Percentiles rank a stretch among this genome's conserved stretches.
phyloP scores from a whole-genome alignment of 2,329 filamentous ascomycete genomes.

The Beauveria scarabaeidicola region DNA sequence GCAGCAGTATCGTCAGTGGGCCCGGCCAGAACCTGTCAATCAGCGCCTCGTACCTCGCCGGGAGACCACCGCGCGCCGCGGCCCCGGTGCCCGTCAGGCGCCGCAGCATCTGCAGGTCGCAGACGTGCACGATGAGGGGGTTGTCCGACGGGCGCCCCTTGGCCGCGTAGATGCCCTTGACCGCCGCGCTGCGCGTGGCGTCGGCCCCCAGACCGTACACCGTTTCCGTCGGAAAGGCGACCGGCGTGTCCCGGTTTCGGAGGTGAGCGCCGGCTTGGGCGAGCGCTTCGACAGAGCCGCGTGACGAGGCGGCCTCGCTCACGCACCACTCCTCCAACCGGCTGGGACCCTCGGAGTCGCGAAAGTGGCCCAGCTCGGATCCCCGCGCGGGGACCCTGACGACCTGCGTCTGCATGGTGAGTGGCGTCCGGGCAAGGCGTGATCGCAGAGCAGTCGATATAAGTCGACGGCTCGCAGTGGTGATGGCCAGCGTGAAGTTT shows the following conservation, averaged over 20 bases:
- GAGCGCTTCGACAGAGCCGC: constrained; percentile 35
- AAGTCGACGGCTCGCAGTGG: constrained; percentile 2
- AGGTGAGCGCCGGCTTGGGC: constrained; percentile 59
- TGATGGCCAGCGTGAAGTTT: constrained; percentile 7
- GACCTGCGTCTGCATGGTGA: constrained; percentile 33
- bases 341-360: constrained; percentile 19
- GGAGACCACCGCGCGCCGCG: constrained; percentile 37
- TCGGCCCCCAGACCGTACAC: constrained; percentile 97
- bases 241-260: constrained; percentile 59
- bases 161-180: constrained; percentile 83
- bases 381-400: constrained; percentile 25
- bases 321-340: constrained; percentile 37
- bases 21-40: constrained; percentile 89
- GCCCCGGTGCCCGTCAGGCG: constrained; percentile 40
- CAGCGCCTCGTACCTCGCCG: constrained; percentile 66
- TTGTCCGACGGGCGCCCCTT: constrained; percentile 92
- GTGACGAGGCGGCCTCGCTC: constrained; percentile 17
- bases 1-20: constrained; percentile 82
- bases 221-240: constrained; percentile 95
- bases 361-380: constrained; percentile 27
- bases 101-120: constrained; percentile 69
- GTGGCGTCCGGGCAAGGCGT: neutral
- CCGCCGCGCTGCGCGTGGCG: constrained; percentile 74
- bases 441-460: constrained; percentile 11
- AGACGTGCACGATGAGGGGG: constrained; percentile 87